These are phyloP conservation scores for Penicillium sclerotigenum DNA, from an alignment of 2,329 filamentous ascomycete species.

Conservation along the genomic window DNA sequence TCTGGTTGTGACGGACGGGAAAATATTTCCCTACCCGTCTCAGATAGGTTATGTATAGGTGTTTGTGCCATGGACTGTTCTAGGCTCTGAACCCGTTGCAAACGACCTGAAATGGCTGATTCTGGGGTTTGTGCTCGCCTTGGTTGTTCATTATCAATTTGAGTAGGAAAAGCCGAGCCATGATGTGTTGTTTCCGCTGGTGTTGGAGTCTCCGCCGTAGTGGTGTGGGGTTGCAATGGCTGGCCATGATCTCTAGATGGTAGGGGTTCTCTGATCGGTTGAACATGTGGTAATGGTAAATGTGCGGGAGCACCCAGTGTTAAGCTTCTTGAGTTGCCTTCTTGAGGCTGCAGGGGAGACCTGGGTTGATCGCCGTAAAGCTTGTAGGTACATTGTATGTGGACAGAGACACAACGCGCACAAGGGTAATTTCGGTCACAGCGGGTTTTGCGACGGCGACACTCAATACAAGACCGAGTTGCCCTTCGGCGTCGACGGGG, in stretches of 20 bases:
- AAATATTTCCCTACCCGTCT: neutral
- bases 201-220: neutral
- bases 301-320: neutral
- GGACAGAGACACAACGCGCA: neutral
- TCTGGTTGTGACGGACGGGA: neutral
- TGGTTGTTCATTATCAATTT: neutral
- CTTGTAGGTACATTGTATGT: neutral
- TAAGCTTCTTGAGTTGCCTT: neutral
- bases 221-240: neutral
- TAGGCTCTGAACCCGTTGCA: neutral
- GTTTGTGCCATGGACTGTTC: neutral
- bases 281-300: neutral
- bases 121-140: neutral
- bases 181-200: neutral
- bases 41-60: neutral
- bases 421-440: neutral
- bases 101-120: neutral
- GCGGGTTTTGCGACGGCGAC: neutral
- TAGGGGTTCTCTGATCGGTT: neutral
- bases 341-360: neutral
- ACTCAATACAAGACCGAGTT: neutral
- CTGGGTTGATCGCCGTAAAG: neutral
- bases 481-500: neutral
- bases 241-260: neutral
- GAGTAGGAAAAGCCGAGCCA: neutral